These are phyloP conservation scores for Beta macrorhiza DNA, from an alignment of 179 eudicot genomes.

Conservation along the genomic window DNA sequence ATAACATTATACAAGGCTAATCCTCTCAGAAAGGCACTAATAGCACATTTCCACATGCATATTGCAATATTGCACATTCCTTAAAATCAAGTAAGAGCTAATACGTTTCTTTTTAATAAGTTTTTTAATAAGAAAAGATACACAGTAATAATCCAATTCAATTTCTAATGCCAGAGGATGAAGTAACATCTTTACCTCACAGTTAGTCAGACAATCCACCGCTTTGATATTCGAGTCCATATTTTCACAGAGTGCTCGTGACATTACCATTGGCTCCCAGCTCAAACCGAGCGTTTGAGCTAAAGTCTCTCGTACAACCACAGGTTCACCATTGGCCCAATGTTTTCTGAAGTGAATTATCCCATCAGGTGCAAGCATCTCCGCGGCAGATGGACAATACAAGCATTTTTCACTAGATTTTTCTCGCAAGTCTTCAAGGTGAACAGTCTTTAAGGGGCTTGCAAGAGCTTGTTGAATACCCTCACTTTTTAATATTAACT, in stretches of 20 bases:
- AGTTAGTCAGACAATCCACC: conserved; percentile 74
- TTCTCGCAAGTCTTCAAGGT: conserved; percentile 39
- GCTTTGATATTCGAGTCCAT: conserved; percentile 55
- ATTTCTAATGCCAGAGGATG: background rate
- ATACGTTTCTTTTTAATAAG: no score
- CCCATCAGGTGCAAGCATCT: conserved; percentile 36
- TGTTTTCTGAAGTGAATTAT: conserved; percentile 49
- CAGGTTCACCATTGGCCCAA: conserved; percentile 86
- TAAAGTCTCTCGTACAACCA: conserved; percentile 65
- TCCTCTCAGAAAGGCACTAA: background rate
- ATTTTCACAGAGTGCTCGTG: conserved; percentile 70
- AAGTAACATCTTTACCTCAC: conserved; percentile 52
- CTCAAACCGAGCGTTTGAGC: conserved; percentile 69
- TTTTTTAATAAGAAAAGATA: no score
- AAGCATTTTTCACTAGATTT: conserved; percentile 39
- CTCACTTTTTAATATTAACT: conserved; percentile 25
- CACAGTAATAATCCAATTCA: no score
- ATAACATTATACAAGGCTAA: no score
- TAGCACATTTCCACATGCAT: background rate
- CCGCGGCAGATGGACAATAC: conserved; percentile 51
- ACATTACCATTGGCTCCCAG: conserved; percentile 97
- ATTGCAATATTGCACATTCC: no score
- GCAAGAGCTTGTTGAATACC: background rate
- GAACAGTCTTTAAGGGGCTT: conserved; percentile 11
- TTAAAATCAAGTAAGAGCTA: no score